Evolutionary conservation across 345 rosid genomes (phyloP), one percentile per base, ranked within the genome.

Genomic region (Alliaria petiolata): DNA sequence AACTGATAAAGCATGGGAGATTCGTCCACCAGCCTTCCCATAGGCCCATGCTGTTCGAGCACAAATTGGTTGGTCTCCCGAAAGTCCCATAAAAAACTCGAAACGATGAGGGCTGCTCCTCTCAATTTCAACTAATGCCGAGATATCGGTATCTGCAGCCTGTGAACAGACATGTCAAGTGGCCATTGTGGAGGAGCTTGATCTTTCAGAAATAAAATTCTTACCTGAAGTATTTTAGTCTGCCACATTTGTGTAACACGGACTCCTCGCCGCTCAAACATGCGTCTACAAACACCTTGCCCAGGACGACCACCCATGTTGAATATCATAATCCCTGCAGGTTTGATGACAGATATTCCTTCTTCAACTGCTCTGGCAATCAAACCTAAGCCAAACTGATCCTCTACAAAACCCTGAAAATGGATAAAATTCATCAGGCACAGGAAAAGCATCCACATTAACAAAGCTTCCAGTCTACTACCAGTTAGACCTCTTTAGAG

Each of bases 41-140:
- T 93, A 93, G 26, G 98, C 98, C 98, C 98, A 91, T 67, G 97
- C 97, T 64, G 98, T 91, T 74, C 97, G 91, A 78, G 98, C 98
- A 86, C 97, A 93, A 65, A 93, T 83, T 56, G 95, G 97, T 77
- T 87, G 91, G 81, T 93, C 98, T 69, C 89, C 93, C 33, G 91
- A 81, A 69, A 87, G 95, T 75, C 97, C 98, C 98, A 93, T 90
- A 78, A 90, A 93, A 79, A 93, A 93, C 80, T 93, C 98, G 83
- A 93, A 93, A 54, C 97, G 89, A 73, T 91, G 98, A 10, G 92
- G 98, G 78, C 97, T 90, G 80, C 86, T 93, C 80, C 92, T 91
- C 83, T 93, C 98, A 80, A 93, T 93, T 86, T 93, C 97, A 75
- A 93, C 98, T 66, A 93, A 77, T 66, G 97, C 97, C 52, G 93